Base-by-base conservation (phyloP, 257 asterid species). In the Craterostigma plantagineum region DNA sequence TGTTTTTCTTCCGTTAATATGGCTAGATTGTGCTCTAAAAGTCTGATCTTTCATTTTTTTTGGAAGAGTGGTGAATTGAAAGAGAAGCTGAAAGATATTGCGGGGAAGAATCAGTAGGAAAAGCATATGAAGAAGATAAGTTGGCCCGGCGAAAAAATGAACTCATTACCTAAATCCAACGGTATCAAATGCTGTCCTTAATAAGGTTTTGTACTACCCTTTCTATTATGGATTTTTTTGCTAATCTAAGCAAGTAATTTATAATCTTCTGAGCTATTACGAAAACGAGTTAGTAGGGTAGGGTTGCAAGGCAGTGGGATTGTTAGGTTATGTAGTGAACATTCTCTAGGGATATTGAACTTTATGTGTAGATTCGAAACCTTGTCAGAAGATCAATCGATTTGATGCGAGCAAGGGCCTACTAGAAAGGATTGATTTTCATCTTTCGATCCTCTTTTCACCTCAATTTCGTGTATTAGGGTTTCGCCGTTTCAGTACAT, bases 11-110 rank as follows among this genome's bases (percentile, higher is more conserved):
- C 10, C 33, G 10, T 30, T 1, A 36, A 43, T 23, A 10, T 14
- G 30, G 13, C 16, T 14, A 33, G 34, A 41, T 17, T 30, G 36
- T 43, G 43, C 43, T 39, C 63, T 36, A 10, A 36, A 15, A 16
- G 4, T 23, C 30, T 23, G 30, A 6, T n/a, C n/a, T n/a, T n/a
- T 56, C 57, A 47, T 23, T 15, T n/a, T 39, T 42, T 36, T 18
- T 46, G 16, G 10, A 52, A 81, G 97, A 75, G 18, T 7, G 94
- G 97, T 42, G 94, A 86, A 42, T 69, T 86, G 56, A 61, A 68
- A 60, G 75, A 69, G 43, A 78, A 67, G 64, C 67, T 86, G 75
- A 64, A 71, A 51, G 66, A 40, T 42, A 14, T 50, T 34, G 30
- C 62, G 7, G 76, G 10, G 23, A 61, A 56, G 42, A 60, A 56